Evolutionary conservation across 306 rosid genomes (phyloP).

Genomic region (Trifolium dubium): DNA sequence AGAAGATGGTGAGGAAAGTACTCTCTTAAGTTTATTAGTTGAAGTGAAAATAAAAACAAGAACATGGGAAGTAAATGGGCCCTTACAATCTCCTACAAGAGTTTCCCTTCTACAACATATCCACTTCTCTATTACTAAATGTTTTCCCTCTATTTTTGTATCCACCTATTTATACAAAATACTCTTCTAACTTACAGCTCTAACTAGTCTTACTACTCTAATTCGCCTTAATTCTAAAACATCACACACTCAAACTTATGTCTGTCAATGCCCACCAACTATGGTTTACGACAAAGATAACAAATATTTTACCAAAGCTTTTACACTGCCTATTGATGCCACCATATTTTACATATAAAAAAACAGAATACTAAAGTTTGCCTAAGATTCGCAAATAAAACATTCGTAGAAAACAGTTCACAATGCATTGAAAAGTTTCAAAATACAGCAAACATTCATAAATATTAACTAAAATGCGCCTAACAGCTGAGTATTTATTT

Average conservation of each 20-base stretch:
- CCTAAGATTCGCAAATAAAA: neutral
- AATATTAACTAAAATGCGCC: neutral
- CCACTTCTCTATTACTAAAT: neutral
- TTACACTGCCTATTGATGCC: neutral
- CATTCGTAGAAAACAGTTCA: constrained; percentile 9
- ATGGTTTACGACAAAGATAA: neutral
- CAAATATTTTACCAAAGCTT: neutral
- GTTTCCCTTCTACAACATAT: neutral
- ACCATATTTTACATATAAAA: neutral
- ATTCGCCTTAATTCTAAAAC: neutral
- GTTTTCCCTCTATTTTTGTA: neutral
- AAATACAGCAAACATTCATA: constrained; percentile 1
- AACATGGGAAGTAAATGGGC: too few relatives aligned
- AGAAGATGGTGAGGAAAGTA: too few relatives aligned
- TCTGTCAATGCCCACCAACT: constrained; percentile 69
- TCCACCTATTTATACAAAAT: neutral
- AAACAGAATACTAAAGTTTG: neutral
- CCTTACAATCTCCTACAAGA: neutral
- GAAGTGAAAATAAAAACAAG: too few relatives aligned
- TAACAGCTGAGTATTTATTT: neutral
- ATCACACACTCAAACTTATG: constrained; percentile 75
- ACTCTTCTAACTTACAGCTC: neutral
- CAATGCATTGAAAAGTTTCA: neutral
- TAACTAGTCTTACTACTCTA: neutral
- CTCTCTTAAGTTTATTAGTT: too few relatives aligned